Evolutionary conservation across 2,329 filamentous ascomycete genomes (phyloP), one percentile per base, ranked within the genome.

Genomic region (Aspergillus fijiensis): DNA sequence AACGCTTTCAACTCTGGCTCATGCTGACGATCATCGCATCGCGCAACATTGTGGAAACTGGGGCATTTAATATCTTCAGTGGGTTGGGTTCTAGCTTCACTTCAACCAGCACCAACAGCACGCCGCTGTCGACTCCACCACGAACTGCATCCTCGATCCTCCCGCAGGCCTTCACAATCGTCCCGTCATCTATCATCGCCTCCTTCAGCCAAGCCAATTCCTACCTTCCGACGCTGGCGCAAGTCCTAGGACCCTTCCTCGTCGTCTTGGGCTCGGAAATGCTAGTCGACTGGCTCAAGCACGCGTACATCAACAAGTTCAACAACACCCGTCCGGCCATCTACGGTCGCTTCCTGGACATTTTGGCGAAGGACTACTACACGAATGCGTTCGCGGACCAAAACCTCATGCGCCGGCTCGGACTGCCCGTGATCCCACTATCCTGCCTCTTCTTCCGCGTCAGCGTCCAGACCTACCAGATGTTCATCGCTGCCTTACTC

Each of bases 241-340:
- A 97, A 72, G 90, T 99, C 0, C 80, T 99, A 4, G 93, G 92
- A 0, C 96, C 95, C 0, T 99, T 99, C 67, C 79, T 99, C 12
- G 87, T 99, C 7, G 96, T 99, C 0, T 85, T 99, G 6, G 94
- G 93, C 1, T 96, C 92, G 63, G 95, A 99, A 77, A 97, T 97
- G 88, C 79, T 96, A 9, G 95, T 99, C 2, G 95, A 99, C 76
- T 93, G 91, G 85, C 85, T 97, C 74, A 99, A 99, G 76, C 96
- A 99, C 72, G 92, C 92, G 23, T 99, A 98, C 73, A 96, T 99
- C 73, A 93, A 89, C 73, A 99, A 99, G 73, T 99, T 99, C 80
- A 99, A 99, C 81, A 96, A 96, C 69, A 92, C 93, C 67, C 94
- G 95, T 65, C 95, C 95, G 3, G 86, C 85, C 6, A 90, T 99